Evolutionary conservation across 2,329 filamentous ascomycete genomes (phyloP), one percentile per base, ranked within the genome.

Genomic region (Alternaria triticina): DNA sequence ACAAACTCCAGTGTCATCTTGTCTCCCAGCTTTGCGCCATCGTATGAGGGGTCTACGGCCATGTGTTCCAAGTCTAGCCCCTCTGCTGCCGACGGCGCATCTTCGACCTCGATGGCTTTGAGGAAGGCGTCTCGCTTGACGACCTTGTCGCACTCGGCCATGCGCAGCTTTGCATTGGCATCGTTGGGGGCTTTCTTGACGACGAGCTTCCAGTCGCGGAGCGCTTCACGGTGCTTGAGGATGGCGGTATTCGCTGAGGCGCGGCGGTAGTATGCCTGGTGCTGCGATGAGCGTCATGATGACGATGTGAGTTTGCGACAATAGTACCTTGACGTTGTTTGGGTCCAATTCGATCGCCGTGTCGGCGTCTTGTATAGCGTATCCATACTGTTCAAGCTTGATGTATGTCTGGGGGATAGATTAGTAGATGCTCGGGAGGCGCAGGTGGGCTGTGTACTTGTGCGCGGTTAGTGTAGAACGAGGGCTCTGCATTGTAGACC

Each of bases 1-100:
- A 99, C 92, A 77, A 99, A 99, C 74, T 97, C 95, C 71, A 95
- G 88, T 1, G 95, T 97, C 94, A 99, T 99, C 78, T 91, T 86
- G 55, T 90, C 87, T 43, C 87, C 90, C 57, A 99, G 83, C 60
- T 86, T 86, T 22, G 89, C 90, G 65, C 96, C 96, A 75, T 99
- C 96, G 75, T 99, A 99, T 59, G 86, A 86, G 22, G 89, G 83
- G 66, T 97, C 94, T 17, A 99, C 89, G 11, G 84, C 84, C 81
- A 99, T 97, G 59, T 90, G 87, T 64, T 96, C 93, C 63, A 99
- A 81, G 75, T 98, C 93, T 66, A 99, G 86, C 2, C 92, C 95
- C 79, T 96, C 94, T 33, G 95, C 92, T 0, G 94, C 96, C 1
- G 94, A 97, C 5, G 95, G 94, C 69, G 95, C 92, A 72, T 98